phyloP scores from a whole-genome alignment of 2,329 filamentous ascomycete species.

The Coniochaeta prunicola region DNA sequence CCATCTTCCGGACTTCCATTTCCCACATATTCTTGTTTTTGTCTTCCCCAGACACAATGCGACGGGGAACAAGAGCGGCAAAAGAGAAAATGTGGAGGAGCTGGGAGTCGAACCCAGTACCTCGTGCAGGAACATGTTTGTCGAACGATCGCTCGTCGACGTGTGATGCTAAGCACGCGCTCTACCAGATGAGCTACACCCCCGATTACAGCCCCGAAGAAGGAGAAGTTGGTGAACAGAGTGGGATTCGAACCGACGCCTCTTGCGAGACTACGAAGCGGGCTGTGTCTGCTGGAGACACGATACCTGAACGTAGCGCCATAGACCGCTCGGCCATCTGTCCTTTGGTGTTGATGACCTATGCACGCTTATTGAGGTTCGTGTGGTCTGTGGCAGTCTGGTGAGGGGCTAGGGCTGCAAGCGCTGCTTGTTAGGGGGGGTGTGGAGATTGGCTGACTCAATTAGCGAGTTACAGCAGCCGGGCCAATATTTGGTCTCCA shows the following conservation, averaged over 20 bases:
- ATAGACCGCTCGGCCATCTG: constrained; percentile 1
- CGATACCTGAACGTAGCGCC: not conserved
- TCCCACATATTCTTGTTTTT: not conserved
- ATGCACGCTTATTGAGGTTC: not conserved
- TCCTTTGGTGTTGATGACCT: not conserved
- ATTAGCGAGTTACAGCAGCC: not conserved
- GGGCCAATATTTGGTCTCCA: not conserved
- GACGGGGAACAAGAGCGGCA: not conserved
- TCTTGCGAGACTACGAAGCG: constrained; percentile 1
- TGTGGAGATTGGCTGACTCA: not conserved
- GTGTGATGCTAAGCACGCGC: not conserved
- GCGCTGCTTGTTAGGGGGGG: not conserved
- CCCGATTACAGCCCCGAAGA: too few species aligned
- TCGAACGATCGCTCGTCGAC: not conserved
- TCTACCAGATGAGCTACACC: constrained; percentile 1
- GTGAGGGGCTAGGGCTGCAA: not conserved
- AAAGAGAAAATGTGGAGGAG: not conserved
- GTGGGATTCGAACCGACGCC: constrained; percentile 1
- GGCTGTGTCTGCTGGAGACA: not conserved
- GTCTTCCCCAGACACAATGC: not conserved
- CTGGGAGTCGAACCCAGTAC: constrained; percentile 1
- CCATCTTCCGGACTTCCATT: not conserved
- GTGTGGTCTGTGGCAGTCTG: not conserved
- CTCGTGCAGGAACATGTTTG: not conserved
- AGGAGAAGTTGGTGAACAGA: not conserved